Base-by-base conservation (phyloP, 2,329 filamentous ascomycete genomes). In the Rhexocercosporidium sp. region DNA sequence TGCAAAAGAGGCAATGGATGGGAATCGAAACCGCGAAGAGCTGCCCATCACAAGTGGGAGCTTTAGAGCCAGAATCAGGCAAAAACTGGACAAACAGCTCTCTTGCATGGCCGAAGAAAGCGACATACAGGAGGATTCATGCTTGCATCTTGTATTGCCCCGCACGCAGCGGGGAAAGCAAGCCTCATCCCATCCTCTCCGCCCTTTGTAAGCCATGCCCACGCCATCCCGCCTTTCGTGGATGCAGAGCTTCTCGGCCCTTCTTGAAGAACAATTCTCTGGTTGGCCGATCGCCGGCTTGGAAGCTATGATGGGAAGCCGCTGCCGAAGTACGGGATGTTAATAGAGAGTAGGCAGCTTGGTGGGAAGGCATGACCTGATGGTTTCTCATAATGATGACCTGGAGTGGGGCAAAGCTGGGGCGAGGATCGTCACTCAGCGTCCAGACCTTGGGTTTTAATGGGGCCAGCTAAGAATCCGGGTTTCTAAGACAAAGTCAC, bases 81-180 rank as follows among this genome's bases (percentile, higher is more conserved):
- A 37, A 11, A 37, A 37, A 7, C 9, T 37, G 34, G 34, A n/a
- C 34, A 37, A 37, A 11, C 9, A 37, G 34, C 34, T 37, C 20
- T 51, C 16, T 25, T 51, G 47, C 18, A 51, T 6, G 12, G 25
- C 12, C 49, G 9, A 29, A n/a, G 49, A n/a, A 29, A n/a, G 49
- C 22, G 18, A 53, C 25, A 6, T 9, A 53, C 25, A 31, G 49
- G 25, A 53, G 25, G 49, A 29, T 53, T 53, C 3, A 16, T 51
- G 47, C 47, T 27, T 51, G 7, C 54, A 1, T 53, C 18, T 27
- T 27, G 29, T n/a, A 51, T 12, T 53, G 39, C 14, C 14, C 39
- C 47, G 3, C 34, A 47, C 60, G 22, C 60, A 44, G 60, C 47
- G 60, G 60, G 60, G 60, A 62, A 54, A 25, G 7, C 54, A 37